Base-by-base conservation (phyloP, 1,284 basidiomycete species). In the Gymnopus androsaceus region DNA sequence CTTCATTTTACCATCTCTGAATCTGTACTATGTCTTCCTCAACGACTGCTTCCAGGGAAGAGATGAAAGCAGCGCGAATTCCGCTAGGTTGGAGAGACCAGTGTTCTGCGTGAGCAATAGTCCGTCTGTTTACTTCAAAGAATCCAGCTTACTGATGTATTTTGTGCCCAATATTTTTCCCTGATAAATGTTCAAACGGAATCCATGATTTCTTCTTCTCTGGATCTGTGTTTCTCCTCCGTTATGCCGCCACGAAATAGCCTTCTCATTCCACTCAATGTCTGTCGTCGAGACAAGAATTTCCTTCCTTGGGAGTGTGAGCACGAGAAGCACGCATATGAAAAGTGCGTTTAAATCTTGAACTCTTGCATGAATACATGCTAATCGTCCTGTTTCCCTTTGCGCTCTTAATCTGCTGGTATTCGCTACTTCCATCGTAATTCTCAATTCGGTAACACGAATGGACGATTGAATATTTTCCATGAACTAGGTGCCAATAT, bases 71-170 rank as follows among this genome's bases (percentile, higher is more conserved):
- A 6, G 79, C 89, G 58, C 80, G 78, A 59, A 79, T 95, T 23
- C 94, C 94, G 7, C 63, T 96, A 8, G 88, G 82, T 11, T 97
- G 90, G 87, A 80, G 94, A 66, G 94, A 97, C 74, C 84, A 88
- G 63, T 97, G 94, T 74, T 95, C 94, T 64, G 85, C 93, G 94
- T 96, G 71, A 67, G 90, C 84, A 59, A 58, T 55, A n/a, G n/a
- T n/a, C n/a, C n/a, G n/a, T n/a, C 41, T 51, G n/a, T 31, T 12
- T 45, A 31, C 36, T n/a, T 30, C 9, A 11, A 38, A 19, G 11
- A n/a, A 15, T 14, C 19, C 25, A 21, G 7, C 28, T 27, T 30
- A 19, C 23, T 51, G 50, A 52, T 12, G 19, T 15, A 23, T 19
- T 31, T 34, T 23, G 31, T 44, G 15, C 23, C 19, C 15, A 4